phyloP scores from a whole-genome alignment of 352 stramenopile species.

The Globisporangium nodosum region DNA sequence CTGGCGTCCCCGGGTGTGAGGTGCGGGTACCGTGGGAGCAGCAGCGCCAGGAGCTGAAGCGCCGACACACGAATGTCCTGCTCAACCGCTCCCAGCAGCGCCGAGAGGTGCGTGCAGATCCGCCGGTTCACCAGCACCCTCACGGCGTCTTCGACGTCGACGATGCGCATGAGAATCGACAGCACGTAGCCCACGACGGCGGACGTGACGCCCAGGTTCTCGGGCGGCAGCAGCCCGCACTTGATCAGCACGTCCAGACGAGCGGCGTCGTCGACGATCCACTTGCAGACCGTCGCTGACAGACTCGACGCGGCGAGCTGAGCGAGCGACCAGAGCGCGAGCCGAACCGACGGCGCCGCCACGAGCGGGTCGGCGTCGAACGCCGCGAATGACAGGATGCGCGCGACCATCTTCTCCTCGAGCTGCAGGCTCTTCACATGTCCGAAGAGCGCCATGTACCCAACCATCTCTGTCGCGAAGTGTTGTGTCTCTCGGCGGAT shows the following conservation, averaged over 20 bases:
- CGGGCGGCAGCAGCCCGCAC: slow-evolving; percentile 26
- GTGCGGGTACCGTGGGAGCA: slow-evolving; percentile 18
- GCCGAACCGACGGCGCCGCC: slow-evolving; percentile 24
- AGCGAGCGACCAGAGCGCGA: slow-evolving; percentile 38
- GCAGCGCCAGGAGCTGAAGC: slow-evolving; percentile 36
- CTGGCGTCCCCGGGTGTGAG: not conserved
- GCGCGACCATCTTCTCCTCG: slow-evolving; percentile 20
- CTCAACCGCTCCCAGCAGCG: slow-evolving; percentile 51
- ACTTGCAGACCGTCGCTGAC: slow-evolving; percentile 16
- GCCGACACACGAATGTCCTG: slow-evolving; percentile 35
- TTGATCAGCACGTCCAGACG: slow-evolving; percentile 32
- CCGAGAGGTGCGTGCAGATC: slow-evolving; percentile 34
- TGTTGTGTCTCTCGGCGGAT: slow-evolving; percentile 37
- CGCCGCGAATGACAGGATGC: slow-evolving; percentile 40
- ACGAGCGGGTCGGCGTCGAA: slow-evolving; percentile 23
- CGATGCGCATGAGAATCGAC: slow-evolving; percentile 26
- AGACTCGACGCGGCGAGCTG: slow-evolving; percentile 28
- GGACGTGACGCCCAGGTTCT: slow-evolving; percentile 22
- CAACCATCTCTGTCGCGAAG: slow-evolving; percentile 57
- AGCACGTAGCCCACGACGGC: slow-evolving; percentile 37
- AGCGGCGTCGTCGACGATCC: slow-evolving; percentile 25
- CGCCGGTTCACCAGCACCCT: slow-evolving; percentile 25
- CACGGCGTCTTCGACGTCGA: slow-evolving; percentile 14
- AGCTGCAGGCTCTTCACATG: slow-evolving; percentile 32
- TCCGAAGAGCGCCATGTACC: slow-evolving; percentile 56